phyloP scores from a whole-genome alignment of 2,329 filamentous ascomycete genomes.

The Penicillium capsulatum region DNA sequence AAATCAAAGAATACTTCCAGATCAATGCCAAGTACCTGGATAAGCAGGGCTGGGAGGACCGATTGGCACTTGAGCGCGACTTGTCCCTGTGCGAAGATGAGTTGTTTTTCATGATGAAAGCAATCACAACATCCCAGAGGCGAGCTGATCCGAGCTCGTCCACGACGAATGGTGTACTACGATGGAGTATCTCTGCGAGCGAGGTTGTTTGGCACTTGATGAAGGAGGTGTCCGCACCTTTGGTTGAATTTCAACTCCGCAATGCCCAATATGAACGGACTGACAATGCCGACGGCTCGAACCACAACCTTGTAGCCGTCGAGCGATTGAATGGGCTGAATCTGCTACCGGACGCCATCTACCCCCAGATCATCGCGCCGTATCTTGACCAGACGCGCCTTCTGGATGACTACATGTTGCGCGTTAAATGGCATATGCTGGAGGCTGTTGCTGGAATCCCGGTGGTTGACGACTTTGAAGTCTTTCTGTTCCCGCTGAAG shows the following conservation, averaged over 20 bases:
- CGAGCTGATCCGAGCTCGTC: conserved; percentile 65
- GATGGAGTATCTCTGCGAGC: conserved; percentile 88
- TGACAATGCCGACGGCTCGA: conserved; percentile 94
- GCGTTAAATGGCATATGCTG: conserved; percentile 96
- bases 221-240: conserved; percentile 75
- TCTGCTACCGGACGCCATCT: conserved; percentile 81
- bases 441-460: conserved; percentile 97
- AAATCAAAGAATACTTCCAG: conserved; percentile 96
- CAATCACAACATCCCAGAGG: conserved; percentile 91
- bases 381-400: conserved; percentile 66
- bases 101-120: conserved; percentile 99
- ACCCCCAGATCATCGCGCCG: conserved; percentile 91
- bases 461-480: conserved; percentile 94
- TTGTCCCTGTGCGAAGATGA: conserved; percentile 89
- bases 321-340: conserved; percentile 86
- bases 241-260: conserved; percentile 89
- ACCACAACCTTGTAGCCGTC: conserved; percentile 86
- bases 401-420: conserved; percentile 72
- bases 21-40: conserved; percentile 84
- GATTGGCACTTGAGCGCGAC: conserved; percentile 82
- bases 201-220: conserved; percentile 98
- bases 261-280: conserved; percentile 91
- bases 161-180: conserved; percentile 72
- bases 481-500: conserved; percentile 87
- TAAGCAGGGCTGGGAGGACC: conserved; percentile 84